Evolutionary conservation across 2,329 filamentous ascomycete species (phyloP).

Genomic region (Clonostachys byssicola): DNA sequence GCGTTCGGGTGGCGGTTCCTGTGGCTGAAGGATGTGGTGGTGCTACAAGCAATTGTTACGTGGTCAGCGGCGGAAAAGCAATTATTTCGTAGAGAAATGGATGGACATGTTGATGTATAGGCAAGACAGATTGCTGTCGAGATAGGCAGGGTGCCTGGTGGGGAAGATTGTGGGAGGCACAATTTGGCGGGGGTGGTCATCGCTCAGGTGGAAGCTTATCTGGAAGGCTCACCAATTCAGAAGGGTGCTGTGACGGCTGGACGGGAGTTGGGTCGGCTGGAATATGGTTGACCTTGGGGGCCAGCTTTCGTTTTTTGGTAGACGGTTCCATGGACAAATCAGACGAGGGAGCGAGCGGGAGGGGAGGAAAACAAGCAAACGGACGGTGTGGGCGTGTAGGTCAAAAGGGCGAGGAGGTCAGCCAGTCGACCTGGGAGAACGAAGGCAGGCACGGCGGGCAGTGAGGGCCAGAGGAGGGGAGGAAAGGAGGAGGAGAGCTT

Average conservation of each 20-base stretch:
- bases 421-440: no score
- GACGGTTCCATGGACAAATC: constrained; percentile 33
- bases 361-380: constrained; percentile 5
- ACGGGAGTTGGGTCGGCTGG: constrained; percentile 4
- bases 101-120: no score
- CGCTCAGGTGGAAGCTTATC: no score
- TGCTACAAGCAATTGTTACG: neutral
- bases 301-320: constrained; percentile 37
- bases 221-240: constrained; percentile 20
- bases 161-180: neutral
- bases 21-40: constrained; percentile 24
- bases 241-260: constrained; percentile 16
- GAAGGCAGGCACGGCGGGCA: no score
- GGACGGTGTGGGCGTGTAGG: neutral
- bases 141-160: neutral
- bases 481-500: neutral
- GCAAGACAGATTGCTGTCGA: constrained; percentile 10
- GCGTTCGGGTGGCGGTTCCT: constrained; percentile 41
- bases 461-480: neutral
- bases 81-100: no score
- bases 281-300: constrained; percentile 29
- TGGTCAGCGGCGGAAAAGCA: no score
- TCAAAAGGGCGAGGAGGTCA: neutral
- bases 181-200: neutral
- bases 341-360: constrained; percentile 3